Percentiles rank a stretch among this genome's conserved stretches.
Conservation (phyloP, 164 flowering plant species). For the Stephania japonica region DNA sequence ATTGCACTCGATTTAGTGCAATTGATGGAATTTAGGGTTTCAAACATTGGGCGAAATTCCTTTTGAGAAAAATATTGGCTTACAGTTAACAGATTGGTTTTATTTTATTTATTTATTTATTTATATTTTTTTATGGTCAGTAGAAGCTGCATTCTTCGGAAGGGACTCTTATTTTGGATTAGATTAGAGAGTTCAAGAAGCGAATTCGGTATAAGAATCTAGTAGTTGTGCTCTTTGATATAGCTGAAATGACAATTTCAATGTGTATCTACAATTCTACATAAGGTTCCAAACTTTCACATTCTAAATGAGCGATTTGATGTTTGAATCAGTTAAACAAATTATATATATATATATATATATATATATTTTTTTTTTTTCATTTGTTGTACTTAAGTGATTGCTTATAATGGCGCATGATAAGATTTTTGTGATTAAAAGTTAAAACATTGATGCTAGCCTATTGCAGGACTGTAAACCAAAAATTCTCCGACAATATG, state of each 20-base stretch:
- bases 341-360: too few species aligned
- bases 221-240: background rate
- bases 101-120: too few species aligned
- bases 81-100: too few species aligned
- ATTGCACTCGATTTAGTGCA: too few species aligned
- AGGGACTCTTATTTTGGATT: background rate
- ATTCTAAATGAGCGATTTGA: background rate
- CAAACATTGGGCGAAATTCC: too few species aligned
- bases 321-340: background rate
- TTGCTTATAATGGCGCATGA: background rate
- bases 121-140: background rate
- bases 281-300: background rate
- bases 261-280: too few species aligned
- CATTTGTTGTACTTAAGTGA: background rate
- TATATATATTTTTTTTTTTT: too few species aligned
- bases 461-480: background rate
- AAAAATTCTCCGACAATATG: background rate
- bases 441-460: background rate
- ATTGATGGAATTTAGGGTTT: too few species aligned
- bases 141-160: background rate
- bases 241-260: background rate
- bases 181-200: background rate
- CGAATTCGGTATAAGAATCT: too few species aligned
- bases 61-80: too few species aligned
- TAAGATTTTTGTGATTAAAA: background rate